Conservation (phyloP, 768 basidiomycete genomes). For the Obba rivulosa region DNA sequence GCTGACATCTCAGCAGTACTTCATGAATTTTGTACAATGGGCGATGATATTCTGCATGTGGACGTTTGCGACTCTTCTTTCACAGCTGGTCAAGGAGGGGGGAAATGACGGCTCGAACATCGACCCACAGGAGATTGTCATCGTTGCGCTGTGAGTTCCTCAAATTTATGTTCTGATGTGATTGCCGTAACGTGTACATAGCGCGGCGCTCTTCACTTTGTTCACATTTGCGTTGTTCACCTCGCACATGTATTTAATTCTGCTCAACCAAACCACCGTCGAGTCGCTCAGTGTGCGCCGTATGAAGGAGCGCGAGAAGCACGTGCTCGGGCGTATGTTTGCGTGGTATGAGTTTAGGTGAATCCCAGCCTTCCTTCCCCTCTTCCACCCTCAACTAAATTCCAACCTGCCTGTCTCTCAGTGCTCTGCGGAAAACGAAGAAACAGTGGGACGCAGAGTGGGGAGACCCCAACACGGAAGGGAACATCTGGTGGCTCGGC, state of each 20-base stretch:
- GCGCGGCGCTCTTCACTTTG: slow-evolving; percentile 63
- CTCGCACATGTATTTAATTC: slow-evolving; percentile 58
- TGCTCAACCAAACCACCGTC: slow-evolving; percentile 69
- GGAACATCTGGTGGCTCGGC: slow-evolving; percentile 85
- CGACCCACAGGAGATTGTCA: slow-evolving; percentile 66
- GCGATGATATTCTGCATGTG: slow-evolving; percentile 54
- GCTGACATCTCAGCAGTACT: slow-evolving; percentile 48
- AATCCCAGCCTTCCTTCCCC: slow-evolving; percentile 18
- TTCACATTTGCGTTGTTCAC: slow-evolving; percentile 57
- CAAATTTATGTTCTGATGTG: slow-evolving; percentile 1
- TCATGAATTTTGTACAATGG: slow-evolving; percentile 76
- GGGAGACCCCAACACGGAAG: slow-evolving; percentile 71
- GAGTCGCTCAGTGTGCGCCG: slow-evolving; percentile 58
- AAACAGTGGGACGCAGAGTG: slow-evolving; percentile 73
- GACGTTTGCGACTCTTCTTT: slow-evolving; percentile 55
- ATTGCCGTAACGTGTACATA: slow-evolving; percentile 22
- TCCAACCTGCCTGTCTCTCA: slow-evolving; percentile 19
- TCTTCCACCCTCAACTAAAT: background rate
- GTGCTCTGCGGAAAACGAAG: slow-evolving; percentile 42
- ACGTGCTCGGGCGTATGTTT: slow-evolving; percentile 43
- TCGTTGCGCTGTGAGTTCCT: slow-evolving; percentile 70
- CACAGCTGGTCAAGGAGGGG: slow-evolving; percentile 19
- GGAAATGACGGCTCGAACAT: slow-evolving; percentile 19
- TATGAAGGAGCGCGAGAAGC: slow-evolving; percentile 62
- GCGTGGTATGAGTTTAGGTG: slow-evolving; percentile 52